Base-by-base conservation (phyloP, 106 monocot genomes). In the Hemerocallis citrina region DNA sequence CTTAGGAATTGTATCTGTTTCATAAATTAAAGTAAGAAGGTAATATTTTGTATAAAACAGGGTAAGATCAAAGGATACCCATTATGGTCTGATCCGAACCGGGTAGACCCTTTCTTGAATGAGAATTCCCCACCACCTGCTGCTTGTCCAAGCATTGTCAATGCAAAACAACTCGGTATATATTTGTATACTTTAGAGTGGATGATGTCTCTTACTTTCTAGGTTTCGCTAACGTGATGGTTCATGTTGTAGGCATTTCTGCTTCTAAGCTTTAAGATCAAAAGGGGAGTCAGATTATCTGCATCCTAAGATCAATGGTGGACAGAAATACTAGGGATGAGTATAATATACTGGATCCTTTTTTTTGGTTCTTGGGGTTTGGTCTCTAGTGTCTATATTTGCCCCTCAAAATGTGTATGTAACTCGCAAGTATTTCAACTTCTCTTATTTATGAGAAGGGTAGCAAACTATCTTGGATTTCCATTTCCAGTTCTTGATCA, bases 21-120 rank as follows among this genome's bases (percentile, higher is more conserved):
- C 6, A 13, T 24, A 25, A 25, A 58, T 24, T 36, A 38, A 22
- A 32, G 13, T 6, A 44, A 52, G 52, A 10, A 12, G n/a, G n/a
- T n/a, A n/a, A 33, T 48, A 4, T 1, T 33, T 22, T 11, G 16
- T n/a, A 20, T 54, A n/a, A n/a, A n/a, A 30, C 68, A 98, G 96
- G 96, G 96, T 13, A 92, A 86, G 71, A 82, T 98, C 29, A 98
- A 98, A 71, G 96, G 96, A 38, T 88, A 79, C 55, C 96, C 96
- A n/a, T 7, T 80, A 8, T 98, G 91, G 96, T 27, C 74, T 49
- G 79, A 98, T 49, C 77, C 89, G 0, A 98, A 98, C 45, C 74
- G 41, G 25, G 83, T 88, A 2, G 88, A 88, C 22, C 62, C 75
- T 22, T 89, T 94, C 77, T 65, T 94, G 48, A 52, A 83, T 68